These are phyloP conservation scores for Lactarius hengduanensis DNA, from an alignment of 768 basidiomycete genomes.

Conservation along the genomic window DNA sequence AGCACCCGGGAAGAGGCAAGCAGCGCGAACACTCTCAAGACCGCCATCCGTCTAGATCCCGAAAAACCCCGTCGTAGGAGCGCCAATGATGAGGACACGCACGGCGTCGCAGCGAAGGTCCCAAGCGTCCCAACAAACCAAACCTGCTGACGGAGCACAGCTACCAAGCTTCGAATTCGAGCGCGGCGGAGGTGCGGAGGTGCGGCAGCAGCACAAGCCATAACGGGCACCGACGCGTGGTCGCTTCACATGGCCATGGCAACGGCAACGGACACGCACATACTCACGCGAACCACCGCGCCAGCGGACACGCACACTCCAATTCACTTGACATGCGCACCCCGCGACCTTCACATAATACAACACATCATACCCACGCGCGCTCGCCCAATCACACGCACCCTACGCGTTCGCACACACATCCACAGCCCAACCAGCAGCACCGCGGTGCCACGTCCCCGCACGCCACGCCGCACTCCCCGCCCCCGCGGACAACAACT, in stretches of 20 bases:
- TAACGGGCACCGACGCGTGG: slow-evolving; percentile 14
- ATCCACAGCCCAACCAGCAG: slow-evolving; percentile 9
- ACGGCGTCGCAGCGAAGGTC: slow-evolving; percentile 28
- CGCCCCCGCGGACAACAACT: not conserved
- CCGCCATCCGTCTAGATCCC: not conserved
- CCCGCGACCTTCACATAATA: slow-evolving; percentile 13
- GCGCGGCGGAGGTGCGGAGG: not conserved
- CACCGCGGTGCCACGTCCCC: slow-evolving; percentile 17
- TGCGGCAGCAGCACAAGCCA: slow-evolving; percentile 24
- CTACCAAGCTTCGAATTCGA: slow-evolving; percentile 26
- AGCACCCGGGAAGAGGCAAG: slow-evolving; percentile 26
- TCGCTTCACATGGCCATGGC: not conserved
- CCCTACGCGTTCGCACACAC: slow-evolving; percentile 23
- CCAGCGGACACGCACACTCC: slow-evolving; percentile 10
- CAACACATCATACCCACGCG: slow-evolving; percentile 8
- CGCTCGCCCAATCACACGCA: slow-evolving; percentile 12
- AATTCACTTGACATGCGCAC: slow-evolving; percentile 14
- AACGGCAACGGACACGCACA: slow-evolving; percentile 17
- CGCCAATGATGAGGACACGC: slow-evolving; percentile 23
- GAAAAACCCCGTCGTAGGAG: slow-evolving; percentile 24
- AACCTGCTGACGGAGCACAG: not conserved
- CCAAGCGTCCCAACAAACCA: not conserved
- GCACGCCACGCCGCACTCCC: slow-evolving; percentile 1
- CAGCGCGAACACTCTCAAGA: slow-evolving; percentile 14
- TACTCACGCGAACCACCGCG: slow-evolving; percentile 12